Conservation (phyloP, 495 filamentous ascomycete species). For the Talaromyces wortmannii region DNA sequence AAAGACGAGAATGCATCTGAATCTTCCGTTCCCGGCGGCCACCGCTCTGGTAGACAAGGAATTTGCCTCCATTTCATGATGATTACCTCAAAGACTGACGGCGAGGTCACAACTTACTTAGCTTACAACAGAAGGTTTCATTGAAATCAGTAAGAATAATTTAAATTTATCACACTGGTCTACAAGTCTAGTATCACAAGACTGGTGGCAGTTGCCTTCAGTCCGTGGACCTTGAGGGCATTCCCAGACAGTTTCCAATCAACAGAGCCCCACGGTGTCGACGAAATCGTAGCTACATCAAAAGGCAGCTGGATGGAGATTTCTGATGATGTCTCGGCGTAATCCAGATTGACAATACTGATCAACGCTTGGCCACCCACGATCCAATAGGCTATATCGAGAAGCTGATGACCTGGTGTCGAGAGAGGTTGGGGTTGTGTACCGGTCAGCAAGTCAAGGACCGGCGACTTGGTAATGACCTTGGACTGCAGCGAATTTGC, state of each 20-base stretch:
- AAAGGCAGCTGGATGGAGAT: conserved; percentile 1
- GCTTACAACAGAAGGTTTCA: not conserved
- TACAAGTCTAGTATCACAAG: not conserved
- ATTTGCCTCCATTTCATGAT: not conserved
- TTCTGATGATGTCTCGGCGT: not conserved
- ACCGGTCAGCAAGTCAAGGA: not conserved
- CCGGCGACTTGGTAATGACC: conserved; percentile 4
- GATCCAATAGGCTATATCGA: conserved; percentile 4
- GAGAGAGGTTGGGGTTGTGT: not conserved
- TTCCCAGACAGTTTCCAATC: not conserved
- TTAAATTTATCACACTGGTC: not conserved
- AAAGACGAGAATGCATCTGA: not conserved
- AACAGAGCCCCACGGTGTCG: conserved; percentile 1
- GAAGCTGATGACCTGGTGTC: not conserved
- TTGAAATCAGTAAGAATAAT: not conserved
- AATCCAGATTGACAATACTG: conserved; percentile 5
- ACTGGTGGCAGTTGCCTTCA: not conserved
- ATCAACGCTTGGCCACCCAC: conserved; percentile 2
- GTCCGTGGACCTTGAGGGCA: not conserved
- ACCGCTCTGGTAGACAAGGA: conserved; percentile 6
- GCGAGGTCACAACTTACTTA: too few species aligned
- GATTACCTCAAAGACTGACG: not conserved
- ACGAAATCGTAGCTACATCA: not conserved
- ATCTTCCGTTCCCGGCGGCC: conserved; percentile 8
- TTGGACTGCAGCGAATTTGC: conserved; percentile 8